Evolutionary conservation across 805 yeast species (phyloP).

Genomic region (Cephaloascus albidus): DNA sequence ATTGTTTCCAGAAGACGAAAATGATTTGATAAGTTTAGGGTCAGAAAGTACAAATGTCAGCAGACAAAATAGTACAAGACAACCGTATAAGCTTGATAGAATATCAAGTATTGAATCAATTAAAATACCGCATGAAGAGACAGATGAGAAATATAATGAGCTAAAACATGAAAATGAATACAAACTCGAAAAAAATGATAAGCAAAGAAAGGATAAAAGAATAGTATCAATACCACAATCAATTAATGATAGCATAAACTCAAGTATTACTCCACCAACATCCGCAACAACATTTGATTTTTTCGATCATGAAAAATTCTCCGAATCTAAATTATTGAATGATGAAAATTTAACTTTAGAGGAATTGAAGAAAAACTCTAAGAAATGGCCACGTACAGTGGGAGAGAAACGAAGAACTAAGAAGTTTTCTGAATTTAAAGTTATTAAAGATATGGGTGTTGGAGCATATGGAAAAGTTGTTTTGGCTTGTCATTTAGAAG

Average conservation of each 20-base stretch:
- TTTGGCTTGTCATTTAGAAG: constrained; percentile 58
- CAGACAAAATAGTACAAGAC: constrained; percentile 24
- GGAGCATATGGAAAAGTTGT: constrained; percentile 97
- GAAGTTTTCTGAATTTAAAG: constrained; percentile 58
- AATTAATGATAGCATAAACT: background rate
- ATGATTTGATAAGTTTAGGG: constrained; percentile 19
- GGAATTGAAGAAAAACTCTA: constrained; percentile 33
- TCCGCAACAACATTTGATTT: background rate
- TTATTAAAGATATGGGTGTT: constrained; percentile 78
- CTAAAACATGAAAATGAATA: too few species aligned
- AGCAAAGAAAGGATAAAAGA: background rate
- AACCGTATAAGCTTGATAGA: constrained; percentile 6
- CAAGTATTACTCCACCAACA: background rate
- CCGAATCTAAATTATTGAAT: constrained; percentile 1
- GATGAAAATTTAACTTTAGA: constrained; percentile 11
- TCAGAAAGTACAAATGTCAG: constrained; percentile 18
- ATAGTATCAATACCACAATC: background rate
- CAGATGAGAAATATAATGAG: background rate
- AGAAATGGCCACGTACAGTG: constrained; percentile 37
- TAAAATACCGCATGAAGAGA: background rate
- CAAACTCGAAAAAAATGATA: background rate
- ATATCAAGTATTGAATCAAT: background rate
- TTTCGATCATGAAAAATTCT: background rate
- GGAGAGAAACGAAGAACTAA: constrained; percentile 68
- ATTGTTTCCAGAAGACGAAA: constrained; percentile 28